These are phyloP conservation scores for Claviceps paspali DNA, from an alignment of 2,329 filamentous ascomycete species.

Conservation along the genomic window DNA sequence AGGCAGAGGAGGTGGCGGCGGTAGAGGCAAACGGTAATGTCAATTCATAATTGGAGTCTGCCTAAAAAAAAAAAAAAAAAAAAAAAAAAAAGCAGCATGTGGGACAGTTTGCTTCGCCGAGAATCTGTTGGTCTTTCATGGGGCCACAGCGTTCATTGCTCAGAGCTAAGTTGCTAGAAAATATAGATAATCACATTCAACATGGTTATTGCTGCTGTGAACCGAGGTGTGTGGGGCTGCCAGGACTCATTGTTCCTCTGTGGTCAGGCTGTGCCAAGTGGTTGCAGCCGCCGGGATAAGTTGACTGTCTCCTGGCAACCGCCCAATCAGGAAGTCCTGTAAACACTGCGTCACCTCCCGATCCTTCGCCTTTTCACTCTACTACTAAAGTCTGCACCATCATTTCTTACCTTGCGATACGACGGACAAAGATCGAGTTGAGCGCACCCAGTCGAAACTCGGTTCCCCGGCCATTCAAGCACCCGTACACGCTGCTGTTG, in stretches of 20 bases:
- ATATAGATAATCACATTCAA: no score
- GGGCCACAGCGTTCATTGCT: no score
- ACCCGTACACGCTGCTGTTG: neutral
- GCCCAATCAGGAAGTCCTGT: slow-evolving; percentile 7
- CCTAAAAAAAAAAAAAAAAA: no score
- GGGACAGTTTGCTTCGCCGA: neutral
- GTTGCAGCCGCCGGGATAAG: no score
- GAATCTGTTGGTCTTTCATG: neutral
- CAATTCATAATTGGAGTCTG: neutral
- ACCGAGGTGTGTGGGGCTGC: slow-evolving; percentile 1
- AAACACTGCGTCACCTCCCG: slow-evolving; percentile 6
- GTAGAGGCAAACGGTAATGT: neutral
- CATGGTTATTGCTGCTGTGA: neutral
- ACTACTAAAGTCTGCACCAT: neutral
- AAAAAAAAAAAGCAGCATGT: no score
- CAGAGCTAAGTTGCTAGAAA: no score
- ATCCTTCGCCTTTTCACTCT: neutral
- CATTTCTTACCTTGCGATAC: slow-evolving; percentile 1
- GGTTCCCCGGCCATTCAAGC: neutral
- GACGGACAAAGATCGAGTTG: neutral
- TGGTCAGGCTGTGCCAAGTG: no score
- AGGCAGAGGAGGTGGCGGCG: slow-evolving; percentile 2
- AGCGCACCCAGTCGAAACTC: no score
- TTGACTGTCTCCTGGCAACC: slow-evolving; percentile 3
- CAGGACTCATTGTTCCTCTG: neutral